phyloP scores from a whole-genome alignment of 225 moss, liverwort and hornwort genomes.

The Anthoceros angustus region DNA sequence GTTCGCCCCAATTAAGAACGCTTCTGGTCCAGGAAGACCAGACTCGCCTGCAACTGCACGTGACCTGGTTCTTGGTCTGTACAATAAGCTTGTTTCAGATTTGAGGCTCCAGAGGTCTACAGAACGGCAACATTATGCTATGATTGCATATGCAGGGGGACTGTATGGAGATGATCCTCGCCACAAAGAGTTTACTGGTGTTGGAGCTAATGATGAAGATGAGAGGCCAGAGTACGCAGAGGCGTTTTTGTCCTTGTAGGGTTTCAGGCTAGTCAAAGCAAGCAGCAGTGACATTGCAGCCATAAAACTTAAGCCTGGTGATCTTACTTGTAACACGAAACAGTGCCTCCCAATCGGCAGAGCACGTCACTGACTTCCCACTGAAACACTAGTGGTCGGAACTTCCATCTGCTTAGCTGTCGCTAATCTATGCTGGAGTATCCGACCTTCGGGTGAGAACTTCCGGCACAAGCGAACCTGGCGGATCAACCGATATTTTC shows the following conservation, averaged over 20 bases:
- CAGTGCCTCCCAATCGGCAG: too few species aligned
- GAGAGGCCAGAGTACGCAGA: neutral
- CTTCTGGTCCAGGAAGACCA: constrained; percentile 35
- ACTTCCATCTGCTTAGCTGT: too few species aligned
- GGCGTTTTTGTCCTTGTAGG: neutral
- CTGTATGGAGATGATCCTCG: neutral
- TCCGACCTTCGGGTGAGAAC: too few species aligned
- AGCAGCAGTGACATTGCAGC: too few species aligned
- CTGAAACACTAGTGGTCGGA: too few species aligned
- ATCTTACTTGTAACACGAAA: too few species aligned
- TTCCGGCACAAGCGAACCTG: too few species aligned
- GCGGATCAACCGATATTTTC: too few species aligned
- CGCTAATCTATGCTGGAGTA: too few species aligned
- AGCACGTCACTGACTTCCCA: too few species aligned
- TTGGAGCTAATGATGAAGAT: neutral
- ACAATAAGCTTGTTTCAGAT: constrained; percentile 11
- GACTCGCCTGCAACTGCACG: constrained; percentile 58
- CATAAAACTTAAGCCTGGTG: too few species aligned
- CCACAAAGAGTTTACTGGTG: neutral
- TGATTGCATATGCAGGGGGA: neutral
- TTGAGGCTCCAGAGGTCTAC: neutral
- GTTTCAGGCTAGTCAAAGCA: too few species aligned
- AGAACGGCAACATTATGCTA: neutral
- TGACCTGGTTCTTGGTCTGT: constrained; percentile 39
- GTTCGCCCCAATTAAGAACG: constrained; percentile 92